Evolutionary conservation across 306 rosid genomes (phyloP), one percentile per base, ranked within the genome.

Genomic region (Prunus campanulata): DNA sequence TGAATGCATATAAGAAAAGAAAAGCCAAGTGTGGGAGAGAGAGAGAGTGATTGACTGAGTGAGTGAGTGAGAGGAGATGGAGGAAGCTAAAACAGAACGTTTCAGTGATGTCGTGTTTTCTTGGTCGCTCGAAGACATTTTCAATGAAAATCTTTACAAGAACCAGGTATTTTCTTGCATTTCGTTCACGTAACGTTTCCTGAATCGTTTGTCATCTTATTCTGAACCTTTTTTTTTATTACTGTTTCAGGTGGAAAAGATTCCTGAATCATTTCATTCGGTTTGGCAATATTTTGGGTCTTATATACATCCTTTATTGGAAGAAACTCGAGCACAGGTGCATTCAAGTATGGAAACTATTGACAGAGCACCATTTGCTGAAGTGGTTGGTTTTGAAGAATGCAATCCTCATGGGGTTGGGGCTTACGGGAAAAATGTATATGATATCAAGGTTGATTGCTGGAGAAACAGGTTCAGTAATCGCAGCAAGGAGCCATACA

Each of bases 261-360:
- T 90, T 82, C 88, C 87, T 22, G 51, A 50, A 12, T 70, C 84
- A 16, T 92, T 90, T 72, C 27, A 65, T 8, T 88, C 93, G 0
- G 81, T 77, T 72, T 7, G 47, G 30, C 85, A 83, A 18, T 92
- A 88, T 79, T 81, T 87, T 60, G 76, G 47, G 8, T 90, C 88
- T 15, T 87, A 67, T 63, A 66, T 74, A 42, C 71, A 85, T 78
- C 96, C 92, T 2, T 83, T 92, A 18, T 57, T 90, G 83, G 96
- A 92, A 68, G 97, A 92, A 77, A 87, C 92, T 25, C 69, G 96
- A 71, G 90, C 90, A 6, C 73, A 85, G 3, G 18, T 92, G n/a
- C 71, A 82, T 49, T 84, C 89, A 0, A 83, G 86, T 68, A 81
- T 92, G 96, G 90, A 88, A 27, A 69, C 69, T 11, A 65, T 92